Conservation (phyloP, 164 flowering plant species). For the Magnolia officinalis region DNA sequence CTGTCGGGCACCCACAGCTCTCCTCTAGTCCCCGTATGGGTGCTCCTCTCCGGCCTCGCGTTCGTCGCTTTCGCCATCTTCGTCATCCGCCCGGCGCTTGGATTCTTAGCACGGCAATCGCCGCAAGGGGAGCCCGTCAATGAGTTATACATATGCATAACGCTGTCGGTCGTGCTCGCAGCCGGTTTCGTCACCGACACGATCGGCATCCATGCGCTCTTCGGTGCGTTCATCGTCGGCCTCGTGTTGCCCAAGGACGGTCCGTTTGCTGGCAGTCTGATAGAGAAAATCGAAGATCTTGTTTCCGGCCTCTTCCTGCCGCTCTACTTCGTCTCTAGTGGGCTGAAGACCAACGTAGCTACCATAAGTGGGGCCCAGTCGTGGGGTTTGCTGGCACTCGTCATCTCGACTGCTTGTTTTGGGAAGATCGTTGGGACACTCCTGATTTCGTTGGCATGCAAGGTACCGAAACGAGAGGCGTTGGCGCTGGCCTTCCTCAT, state of each 20-base stretch:
- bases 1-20: constrained; percentile 16
- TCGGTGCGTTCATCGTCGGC: constrained; percentile 26
- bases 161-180: constrained; percentile 22
- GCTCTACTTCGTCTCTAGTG: constrained; percentile 31
- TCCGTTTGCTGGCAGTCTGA: constrained; percentile 18
- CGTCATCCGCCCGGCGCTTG: constrained; percentile 14
- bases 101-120: constrained; percentile 17
- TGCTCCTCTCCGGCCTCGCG: constrained; percentile 19
- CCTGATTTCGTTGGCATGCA: constrained; percentile 7
- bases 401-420: constrained; percentile 19
- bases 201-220: constrained; percentile 29
- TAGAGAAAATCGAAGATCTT: constrained; percentile 29
- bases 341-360: constrained; percentile 25
- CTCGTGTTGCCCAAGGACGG: constrained; percentile 27
- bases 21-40: constrained; percentile 25
- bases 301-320: constrained; percentile 27
- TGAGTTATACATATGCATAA: constrained; percentile 18
- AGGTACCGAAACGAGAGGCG: constrained; percentile 19
- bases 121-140: constrained; percentile 26
- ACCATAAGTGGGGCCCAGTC: constrained; percentile 25
- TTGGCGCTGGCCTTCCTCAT: constrained; percentile 25
- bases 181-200: constrained; percentile 20
- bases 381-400: constrained; percentile 26
- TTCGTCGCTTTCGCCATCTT: constrained; percentile 12
- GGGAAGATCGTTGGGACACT: constrained; percentile 25